Evolutionary conservation across 2,329 filamentous ascomycete species (phyloP), one percentile per base, ranked within the genome.

Genomic region (Trichoderma hamatum): DNA sequence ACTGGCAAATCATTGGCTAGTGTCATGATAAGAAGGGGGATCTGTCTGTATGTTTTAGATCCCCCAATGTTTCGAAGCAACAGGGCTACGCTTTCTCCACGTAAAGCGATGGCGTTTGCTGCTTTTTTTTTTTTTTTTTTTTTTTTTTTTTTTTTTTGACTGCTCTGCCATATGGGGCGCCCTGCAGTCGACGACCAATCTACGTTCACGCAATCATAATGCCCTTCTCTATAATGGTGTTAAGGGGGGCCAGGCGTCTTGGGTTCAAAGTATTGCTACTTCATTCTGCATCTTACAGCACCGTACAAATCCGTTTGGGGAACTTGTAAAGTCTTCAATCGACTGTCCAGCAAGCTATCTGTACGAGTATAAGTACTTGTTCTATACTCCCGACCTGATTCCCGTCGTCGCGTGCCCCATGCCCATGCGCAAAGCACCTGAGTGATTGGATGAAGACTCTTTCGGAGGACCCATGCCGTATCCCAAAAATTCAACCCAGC

Each of bases 41-140:
- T 68, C 58, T 62, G 32, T 63, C 58, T 49, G 36, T 59, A 49
- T 56, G 59, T 55, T 63, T 63, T 49, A 61, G 66, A 68, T 63
- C 59, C 34, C 21, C 58, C 30, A 52, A 39, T 46, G 49, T 21
- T 14, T 39, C 59, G 24, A 24, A 59, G 49, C 51, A 32, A 55
- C n/a, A 32, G 32, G 30, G 46, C 56, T 30, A 34, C 32, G 65
- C 39, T 39, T 39, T 39, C 14, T 32, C 56, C 32, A 30, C 43
- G 26, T 16, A 46, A 49, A 55, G 56, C 10, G 46, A 61, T 19
- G 43, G 64, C 61, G 24, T 21, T 49, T 9, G 26, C 19, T 24
- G n/a, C 46, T 39, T 51, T 51, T 46, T 11, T 14, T 30, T 16
- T 43, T 56, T 24, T 14, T 24, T n/a, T 30, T 39, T 43, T n/a